phyloP scores from a whole-genome alignment of 345 rosid genomes.

The Rubroshorea leprosula region DNA sequence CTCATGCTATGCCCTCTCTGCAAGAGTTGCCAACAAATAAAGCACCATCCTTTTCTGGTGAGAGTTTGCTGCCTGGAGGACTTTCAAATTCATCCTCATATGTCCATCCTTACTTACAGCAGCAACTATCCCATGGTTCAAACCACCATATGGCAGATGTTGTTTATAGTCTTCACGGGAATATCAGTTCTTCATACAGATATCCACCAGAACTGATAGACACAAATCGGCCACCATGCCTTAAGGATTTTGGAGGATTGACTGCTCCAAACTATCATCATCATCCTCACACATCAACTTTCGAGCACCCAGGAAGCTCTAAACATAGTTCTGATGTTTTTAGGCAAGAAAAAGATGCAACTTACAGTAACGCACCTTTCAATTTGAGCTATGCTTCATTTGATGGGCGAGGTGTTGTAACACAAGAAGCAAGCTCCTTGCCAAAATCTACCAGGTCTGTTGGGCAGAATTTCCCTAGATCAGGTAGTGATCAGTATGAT shows the following conservation, averaged over 20 bases:
- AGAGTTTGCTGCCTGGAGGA: slow-evolving; percentile 25
- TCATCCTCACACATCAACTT: slow-evolving; percentile 40
- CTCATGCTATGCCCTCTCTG: slow-evolving; percentile 12
- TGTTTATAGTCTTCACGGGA: slow-evolving; percentile 16
- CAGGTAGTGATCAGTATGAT: slow-evolving; percentile 66
- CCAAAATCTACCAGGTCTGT: slow-evolving; percentile 35
- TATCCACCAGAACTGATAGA: slow-evolving; percentile 29
- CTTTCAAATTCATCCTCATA: slow-evolving; percentile 31
- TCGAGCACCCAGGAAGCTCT: slow-evolving; percentile 39
- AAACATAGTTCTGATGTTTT: slow-evolving; percentile 31
- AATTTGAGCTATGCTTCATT: slow-evolving; percentile 25
- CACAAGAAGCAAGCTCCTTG: slow-evolving; percentile 36
- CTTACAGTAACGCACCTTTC: slow-evolving; percentile 14
- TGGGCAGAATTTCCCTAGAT: slow-evolving; percentile 25
- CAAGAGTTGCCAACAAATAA: slow-evolving; percentile 27
- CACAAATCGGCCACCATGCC: slow-evolving; percentile 18
- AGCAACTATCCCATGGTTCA: slow-evolving; percentile 18
- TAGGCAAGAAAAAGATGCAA: slow-evolving; percentile 28
- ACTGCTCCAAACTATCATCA: slow-evolving; percentile 28
- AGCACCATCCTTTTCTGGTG: slow-evolving; percentile 23
- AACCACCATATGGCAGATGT: slow-evolving; percentile 18
- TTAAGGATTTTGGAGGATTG: slow-evolving; percentile 27
- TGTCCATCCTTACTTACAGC: slow-evolving; percentile 31
- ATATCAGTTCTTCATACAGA: slow-evolving; percentile 23
- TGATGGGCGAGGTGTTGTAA: slow-evolving; percentile 33